Evolutionary conservation across 1,139 yeast genomes (phyloP), one percentile per base, ranked within the genome.

Genomic region (Pichia sp.): DNA sequence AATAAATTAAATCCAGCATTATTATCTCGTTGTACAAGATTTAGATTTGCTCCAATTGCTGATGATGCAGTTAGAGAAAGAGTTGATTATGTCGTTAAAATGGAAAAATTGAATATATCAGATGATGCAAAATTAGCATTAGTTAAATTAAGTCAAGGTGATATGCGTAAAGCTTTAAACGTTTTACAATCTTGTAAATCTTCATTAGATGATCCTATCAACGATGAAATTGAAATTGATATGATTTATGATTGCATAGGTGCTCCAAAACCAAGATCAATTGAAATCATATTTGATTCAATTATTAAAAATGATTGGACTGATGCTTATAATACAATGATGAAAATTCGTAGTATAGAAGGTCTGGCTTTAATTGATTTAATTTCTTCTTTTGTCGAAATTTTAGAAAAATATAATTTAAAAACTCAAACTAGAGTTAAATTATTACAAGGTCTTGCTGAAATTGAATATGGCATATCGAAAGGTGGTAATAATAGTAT

Each of bases 1-100:
- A 97, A 94, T 69, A 94, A 94, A 63, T 73, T 94, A 58, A 90
- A 92, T 52, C 97, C 98, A 0, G 98, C 98, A 0, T 75, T 94
- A 58, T 70, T 90, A 48, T 88, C 97, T 34, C 80, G 99, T 67
- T 92, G 98, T 66, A 94, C 98, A 3, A 73, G 97, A 58, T 94
- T 94, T 71, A 73, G 98, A 58, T 94, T 94, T 69, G 81, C 87
- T 41, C 98, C 98, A 3, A 72, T 94, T 49, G 69, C 81, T 1
- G 73, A 74, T 44, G 75, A 69, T 1, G 89, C 96, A 1, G 81
- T 92, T 34, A 73, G 75, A 53, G 78, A 75, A 36, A 78, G 96
- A 51, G 69, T 92, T 31, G 70, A 76, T 45, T 73, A 76, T 52
- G 96, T 94, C 7, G 74, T 88, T 47, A 76, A 77, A 36, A 71